A percentile compares a stretch with the other conserved stretches of the same genome.
Conservation (phyloP, 371 early-diverging fungal genomes). For the Mucor irregularis region DNA sequence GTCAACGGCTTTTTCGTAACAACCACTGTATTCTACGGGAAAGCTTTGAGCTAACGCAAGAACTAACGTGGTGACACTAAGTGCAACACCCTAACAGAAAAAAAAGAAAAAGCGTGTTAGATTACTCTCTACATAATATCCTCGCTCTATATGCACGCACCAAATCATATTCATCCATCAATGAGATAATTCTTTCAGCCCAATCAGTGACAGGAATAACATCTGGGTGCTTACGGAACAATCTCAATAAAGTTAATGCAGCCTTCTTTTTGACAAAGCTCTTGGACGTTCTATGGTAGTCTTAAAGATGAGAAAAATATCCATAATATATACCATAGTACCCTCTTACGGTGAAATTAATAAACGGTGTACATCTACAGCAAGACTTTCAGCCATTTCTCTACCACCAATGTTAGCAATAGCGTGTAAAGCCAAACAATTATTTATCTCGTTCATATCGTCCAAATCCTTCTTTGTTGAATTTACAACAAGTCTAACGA, state of each 20-base stretch:
- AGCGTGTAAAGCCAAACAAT: slow-evolving; percentile 92
- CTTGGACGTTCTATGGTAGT: slow-evolving; percentile 61
- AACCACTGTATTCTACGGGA: slow-evolving; percentile 76
- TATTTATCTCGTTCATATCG: slow-evolving; percentile 84
- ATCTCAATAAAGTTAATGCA: slow-evolving; percentile 85
- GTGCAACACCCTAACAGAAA: slow-evolving; percentile 75
- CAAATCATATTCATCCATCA: slow-evolving; percentile 88
- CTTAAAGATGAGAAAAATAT: neutral
- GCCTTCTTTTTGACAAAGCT: slow-evolving; percentile 96
- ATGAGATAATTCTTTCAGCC: slow-evolving; percentile 78
- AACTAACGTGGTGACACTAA: slow-evolving; percentile 82
- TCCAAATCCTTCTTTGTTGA: slow-evolving; percentile 89
- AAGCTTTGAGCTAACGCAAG: slow-evolving; percentile 87
- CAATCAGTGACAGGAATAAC: slow-evolving; percentile 87
- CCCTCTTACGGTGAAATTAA: slow-evolving; percentile 80
- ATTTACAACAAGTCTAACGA: slow-evolving; percentile 81
- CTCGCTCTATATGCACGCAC: too few species aligned
- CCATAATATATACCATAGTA: neutral
- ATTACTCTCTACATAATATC: too few species aligned
- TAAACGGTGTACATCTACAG: slow-evolving; percentile 81
- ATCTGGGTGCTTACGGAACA: slow-evolving; percentile 90
- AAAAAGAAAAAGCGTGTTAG: neutral
- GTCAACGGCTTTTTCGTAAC: slow-evolving; percentile 76
- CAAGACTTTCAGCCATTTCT: slow-evolving; percentile 89
- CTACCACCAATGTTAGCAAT: slow-evolving; percentile 93